Conservation (phyloP, 2,329 filamentous ascomycete species). For the Aureobasidium leucospermi region DNA sequence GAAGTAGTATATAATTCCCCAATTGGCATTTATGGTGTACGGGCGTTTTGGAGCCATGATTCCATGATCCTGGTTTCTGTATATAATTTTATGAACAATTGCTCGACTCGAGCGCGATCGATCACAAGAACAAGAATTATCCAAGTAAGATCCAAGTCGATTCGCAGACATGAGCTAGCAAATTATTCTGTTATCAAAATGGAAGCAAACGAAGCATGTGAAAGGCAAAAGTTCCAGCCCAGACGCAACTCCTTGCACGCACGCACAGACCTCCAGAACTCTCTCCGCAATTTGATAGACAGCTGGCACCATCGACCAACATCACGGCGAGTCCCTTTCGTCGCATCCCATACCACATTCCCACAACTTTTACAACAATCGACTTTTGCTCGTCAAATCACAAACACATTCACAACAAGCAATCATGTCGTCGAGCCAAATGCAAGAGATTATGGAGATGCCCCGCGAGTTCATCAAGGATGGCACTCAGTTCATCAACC, state of each 20-base stretch:
- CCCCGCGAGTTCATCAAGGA: slow-evolving; percentile 30
- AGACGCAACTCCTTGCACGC: not conserved
- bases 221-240: not conserved
- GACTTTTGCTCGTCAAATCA: not conserved
- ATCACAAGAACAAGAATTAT: too few relatives aligned
- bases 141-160: too few relatives aligned
- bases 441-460: slow-evolving; percentile 13
- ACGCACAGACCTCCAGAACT: not conserved
- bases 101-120: not conserved
- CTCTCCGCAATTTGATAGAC: slow-evolving; percentile 3
- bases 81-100: not conserved
- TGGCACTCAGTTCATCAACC: slow-evolving; percentile 42
- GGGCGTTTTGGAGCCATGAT: not conserved
- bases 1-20: not conserved
- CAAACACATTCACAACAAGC: not conserved
- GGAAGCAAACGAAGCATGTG: not conserved
- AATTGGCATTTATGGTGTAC: not conserved
- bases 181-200: too few relatives aligned
- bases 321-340: not conserved
- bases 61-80: not conserved
- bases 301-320: not conserved
- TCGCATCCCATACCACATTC: not conserved
- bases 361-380: not conserved
- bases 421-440: slow-evolving; percentile 10
- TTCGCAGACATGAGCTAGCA: too few relatives aligned